These are phyloP conservation scores for Pleurotus platypus DNA, from an alignment of 768 basidiomycete species.

Conservation along the genomic window DNA sequence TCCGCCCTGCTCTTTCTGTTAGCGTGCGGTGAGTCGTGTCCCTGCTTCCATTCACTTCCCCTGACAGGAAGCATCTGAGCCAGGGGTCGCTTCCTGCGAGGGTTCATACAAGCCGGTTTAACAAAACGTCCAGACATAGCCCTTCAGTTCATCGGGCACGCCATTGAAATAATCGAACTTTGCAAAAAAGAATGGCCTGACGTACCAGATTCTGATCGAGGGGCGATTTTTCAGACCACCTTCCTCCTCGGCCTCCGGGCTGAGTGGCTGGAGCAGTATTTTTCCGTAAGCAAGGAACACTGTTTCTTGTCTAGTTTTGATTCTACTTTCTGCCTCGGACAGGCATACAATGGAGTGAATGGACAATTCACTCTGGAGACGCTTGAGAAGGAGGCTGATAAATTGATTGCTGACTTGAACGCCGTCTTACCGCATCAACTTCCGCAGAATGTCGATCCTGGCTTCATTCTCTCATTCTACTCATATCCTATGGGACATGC, in stretches of 20 bases:
- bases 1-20: constrained; percentile 4
- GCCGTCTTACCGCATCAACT: background rate
- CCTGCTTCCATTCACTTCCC: too few species aligned
- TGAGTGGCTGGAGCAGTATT: constrained; percentile 28
- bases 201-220: constrained; percentile 32
- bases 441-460: constrained; percentile 17
- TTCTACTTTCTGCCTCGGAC: constrained; percentile 8
- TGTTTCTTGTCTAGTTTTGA: too few species aligned
- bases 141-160: constrained; percentile 30
- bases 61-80: constrained; percentile 1
- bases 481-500: constrained; percentile 31
- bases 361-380: constrained; percentile 21
- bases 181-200: constrained; percentile 35
- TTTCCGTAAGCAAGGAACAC: constrained; percentile 23
- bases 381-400: constrained; percentile 25
- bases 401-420: constrained; percentile 24
- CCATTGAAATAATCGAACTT: constrained; percentile 39
- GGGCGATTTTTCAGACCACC: constrained; percentile 36
- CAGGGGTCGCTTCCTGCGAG: constrained; percentile 39
- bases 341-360: constrained; percentile 9
- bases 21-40: background rate
- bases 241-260: constrained; percentile 39
- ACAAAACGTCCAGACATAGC: constrained; percentile 15
- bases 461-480: constrained; percentile 33
- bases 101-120: constrained; percentile 21